Conservation (phyloP, 2,329 filamentous ascomycete genomes). For the Incumbomyces delicatus region DNA sequence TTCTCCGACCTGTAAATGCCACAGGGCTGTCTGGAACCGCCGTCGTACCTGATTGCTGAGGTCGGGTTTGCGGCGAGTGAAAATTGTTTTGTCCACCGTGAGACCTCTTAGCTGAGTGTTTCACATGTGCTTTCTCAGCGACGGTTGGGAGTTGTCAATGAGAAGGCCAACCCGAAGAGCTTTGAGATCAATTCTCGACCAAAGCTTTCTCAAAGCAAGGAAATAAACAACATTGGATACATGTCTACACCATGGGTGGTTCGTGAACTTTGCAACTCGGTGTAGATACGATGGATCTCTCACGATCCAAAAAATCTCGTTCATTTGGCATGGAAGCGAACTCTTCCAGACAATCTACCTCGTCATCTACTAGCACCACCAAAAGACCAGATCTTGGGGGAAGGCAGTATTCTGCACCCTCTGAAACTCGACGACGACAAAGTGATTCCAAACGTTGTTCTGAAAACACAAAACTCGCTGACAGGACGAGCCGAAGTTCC, state of each 20-base stretch:
- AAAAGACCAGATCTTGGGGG: slow-evolving; percentile 15
- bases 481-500: slow-evolving; percentile 12
- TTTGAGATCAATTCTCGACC: too few relatives aligned
- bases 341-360: slow-evolving; percentile 6
- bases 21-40: too few relatives aligned
- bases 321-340: slow-evolving; percentile 17
- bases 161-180: neutral
- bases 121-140: neutral
- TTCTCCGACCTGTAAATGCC: slow-evolving; percentile 2
- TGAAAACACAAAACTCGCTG: slow-evolving; percentile 11
- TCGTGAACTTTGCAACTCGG: slow-evolving; percentile 5
- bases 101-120: slow-evolving; percentile 9
- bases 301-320: slow-evolving; percentile 18
- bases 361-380: neutral
- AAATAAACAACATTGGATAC: slow-evolving; percentile 1
- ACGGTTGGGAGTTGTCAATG: neutral
- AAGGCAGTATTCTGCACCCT: slow-evolving; percentile 18
- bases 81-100: too few relatives aligned
- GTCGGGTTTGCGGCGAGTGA: too few relatives aligned
- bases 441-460: slow-evolving; percentile 15
- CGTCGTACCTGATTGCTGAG: too few relatives aligned
- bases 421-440: slow-evolving; percentile 14
- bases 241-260: neutral
- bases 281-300: slow-evolving; percentile 16
- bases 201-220: neutral